Base-by-base conservation (phyloP, 2,329 filamentous ascomycete species). In the Geoglossum cookeanum region DNA sequence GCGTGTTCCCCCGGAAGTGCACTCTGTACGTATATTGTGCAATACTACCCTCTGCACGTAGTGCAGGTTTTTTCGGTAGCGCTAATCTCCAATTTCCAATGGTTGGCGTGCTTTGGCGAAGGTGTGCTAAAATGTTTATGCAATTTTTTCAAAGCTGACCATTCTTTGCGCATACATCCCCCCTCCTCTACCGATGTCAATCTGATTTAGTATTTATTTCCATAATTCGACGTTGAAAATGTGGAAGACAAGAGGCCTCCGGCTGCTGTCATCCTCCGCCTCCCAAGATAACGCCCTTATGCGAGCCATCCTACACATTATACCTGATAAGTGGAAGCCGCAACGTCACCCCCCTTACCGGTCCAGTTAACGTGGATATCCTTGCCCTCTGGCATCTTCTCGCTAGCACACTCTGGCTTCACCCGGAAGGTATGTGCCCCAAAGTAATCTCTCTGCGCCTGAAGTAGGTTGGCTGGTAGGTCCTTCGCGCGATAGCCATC, bases 341-440 rank as follows among this genome's bases (percentile, higher is more conserved):
- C 95, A 63, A 98, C 86, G 70, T 97, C 92, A 69, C 92, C 92
- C 70, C 92, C 92, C 71, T 92, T 86, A 67, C 92, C 92, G 65
- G 92, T 98, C 92, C 92, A 98, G 87, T 98, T 98, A 73, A 97
- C 89, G 81, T 98, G 92, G 70, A 91, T 92, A 72, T 97, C 82
- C 76, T 89, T 76, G 72, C 84, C 88, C 65, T 78, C 81, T 63
- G 83, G 84, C 78, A 94, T 94, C 75, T 88, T 89, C 59, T 77
- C 81, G 71, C 68, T 85, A 65, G 85, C 85, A 63, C 65, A 68
- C 75, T 91, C 85, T 60, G 87, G 85, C 84, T 92, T 91, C 75
- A 92, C 80, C 67, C 77, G 77, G 83, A 92, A 92, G 64, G 87
- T 92, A 78, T 92, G 87, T 62, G 87, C 87, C 72, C 92, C 92